Conservation (phyloP, 2,329 filamentous ascomycete species). For the Scedosporium dehoogii region DNA sequence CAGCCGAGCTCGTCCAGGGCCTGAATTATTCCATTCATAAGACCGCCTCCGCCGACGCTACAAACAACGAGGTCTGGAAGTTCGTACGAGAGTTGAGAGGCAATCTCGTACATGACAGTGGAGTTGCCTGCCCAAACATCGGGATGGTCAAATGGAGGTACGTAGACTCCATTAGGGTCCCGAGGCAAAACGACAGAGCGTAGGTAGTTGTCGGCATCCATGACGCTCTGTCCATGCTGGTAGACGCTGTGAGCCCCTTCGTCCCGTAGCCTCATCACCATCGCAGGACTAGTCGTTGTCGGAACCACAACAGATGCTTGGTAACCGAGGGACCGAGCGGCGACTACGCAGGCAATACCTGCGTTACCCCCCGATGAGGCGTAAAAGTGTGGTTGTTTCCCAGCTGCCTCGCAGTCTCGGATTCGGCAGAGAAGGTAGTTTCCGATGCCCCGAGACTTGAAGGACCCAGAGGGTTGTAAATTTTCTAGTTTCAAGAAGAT, state of each 20-base stretch:
- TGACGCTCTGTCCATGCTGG: constrained; percentile 55
- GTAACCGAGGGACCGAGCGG: constrained; percentile 54
- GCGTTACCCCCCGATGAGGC: constrained; percentile 76
- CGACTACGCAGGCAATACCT: constrained; percentile 69
- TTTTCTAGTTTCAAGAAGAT: constrained; percentile 81
- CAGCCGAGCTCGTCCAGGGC: constrained; percentile 36
- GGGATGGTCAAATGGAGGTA: constrained; percentile 60
- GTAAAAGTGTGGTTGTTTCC: constrained; percentile 53
- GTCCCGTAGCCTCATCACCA: constrained; percentile 59
- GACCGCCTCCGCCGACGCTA: constrained; percentile 69
- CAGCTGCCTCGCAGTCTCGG: constrained; percentile 14
- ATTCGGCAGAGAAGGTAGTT: constrained; percentile 50
- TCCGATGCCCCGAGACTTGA: constrained; percentile 74
- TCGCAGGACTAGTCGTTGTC: constrained; percentile 50
- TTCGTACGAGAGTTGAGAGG: constrained; percentile 28
- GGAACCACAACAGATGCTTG: constrained; percentile 71
- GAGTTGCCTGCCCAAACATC: constrained; percentile 58
- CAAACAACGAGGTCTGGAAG: constrained; percentile 61
- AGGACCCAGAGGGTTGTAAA: constrained; percentile 74
- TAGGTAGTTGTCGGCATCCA: constrained; percentile 59
- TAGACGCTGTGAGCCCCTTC: constrained; percentile 55
- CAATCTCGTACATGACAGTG: constrained; percentile 45
- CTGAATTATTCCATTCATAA: constrained; percentile 66
- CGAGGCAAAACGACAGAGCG: constrained; percentile 38
- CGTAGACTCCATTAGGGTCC: constrained; percentile 49